Evolutionary conservation across 2,329 filamentous ascomycete genomes (phyloP).

Genomic region (Apiospora rasikravindrae): DNA sequence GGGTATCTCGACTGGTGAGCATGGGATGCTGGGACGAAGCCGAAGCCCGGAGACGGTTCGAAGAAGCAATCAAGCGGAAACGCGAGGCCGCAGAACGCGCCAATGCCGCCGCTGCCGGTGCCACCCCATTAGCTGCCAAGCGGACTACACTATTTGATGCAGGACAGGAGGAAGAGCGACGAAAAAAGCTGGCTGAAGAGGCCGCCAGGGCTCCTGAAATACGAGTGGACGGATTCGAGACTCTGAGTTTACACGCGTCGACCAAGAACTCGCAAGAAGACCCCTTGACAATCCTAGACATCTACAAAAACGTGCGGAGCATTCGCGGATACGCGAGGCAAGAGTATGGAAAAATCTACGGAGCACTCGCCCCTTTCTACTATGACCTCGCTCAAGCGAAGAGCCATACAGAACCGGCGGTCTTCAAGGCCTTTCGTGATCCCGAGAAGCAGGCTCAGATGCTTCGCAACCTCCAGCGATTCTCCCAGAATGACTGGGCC

Average conservation of each 20-base stretch:
- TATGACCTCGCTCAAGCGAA: slow-evolving; percentile 75
- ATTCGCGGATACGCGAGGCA: slow-evolving; percentile 84
- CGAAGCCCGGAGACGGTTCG: slow-evolving; percentile 81
- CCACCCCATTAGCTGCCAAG: slow-evolving; percentile 30
- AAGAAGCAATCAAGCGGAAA: slow-evolving; percentile 68
- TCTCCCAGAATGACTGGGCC: slow-evolving; percentile 81
- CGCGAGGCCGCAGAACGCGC: slow-evolving; percentile 57
- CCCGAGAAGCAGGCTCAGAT: slow-evolving; percentile 92
- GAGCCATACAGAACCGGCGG: slow-evolving; percentile 77
- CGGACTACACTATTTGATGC: slow-evolving; percentile 76
- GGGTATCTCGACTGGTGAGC: slow-evolving; percentile 82
- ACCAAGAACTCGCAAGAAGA: slow-evolving; percentile 58
- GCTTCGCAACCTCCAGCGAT: slow-evolving; percentile 78
- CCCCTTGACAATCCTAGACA: slow-evolving; percentile 67
- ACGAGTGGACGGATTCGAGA: slow-evolving; percentile 76
- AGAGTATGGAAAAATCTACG: slow-evolving; percentile 90
- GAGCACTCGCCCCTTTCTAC: slow-evolving; percentile 88
- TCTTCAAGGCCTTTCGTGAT: slow-evolving; percentile 87
- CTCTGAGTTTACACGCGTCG: slow-evolving; percentile 61
- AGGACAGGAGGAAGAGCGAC: slow-evolving; percentile 66
- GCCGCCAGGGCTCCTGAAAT: slow-evolving; percentile 34
- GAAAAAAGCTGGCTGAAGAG: slow-evolving; percentile 47
- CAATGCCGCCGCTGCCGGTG: slow-evolving; percentile 29
- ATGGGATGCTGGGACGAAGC: slow-evolving; percentile 94
- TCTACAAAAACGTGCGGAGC: slow-evolving; percentile 75